A percentile compares a stretch with the other conserved stretches of the same genome.
These are phyloP conservation scores for Limonium bicolor DNA, from an alignment of 148 eudicot genomes.

Conservation along the genomic window DNA sequence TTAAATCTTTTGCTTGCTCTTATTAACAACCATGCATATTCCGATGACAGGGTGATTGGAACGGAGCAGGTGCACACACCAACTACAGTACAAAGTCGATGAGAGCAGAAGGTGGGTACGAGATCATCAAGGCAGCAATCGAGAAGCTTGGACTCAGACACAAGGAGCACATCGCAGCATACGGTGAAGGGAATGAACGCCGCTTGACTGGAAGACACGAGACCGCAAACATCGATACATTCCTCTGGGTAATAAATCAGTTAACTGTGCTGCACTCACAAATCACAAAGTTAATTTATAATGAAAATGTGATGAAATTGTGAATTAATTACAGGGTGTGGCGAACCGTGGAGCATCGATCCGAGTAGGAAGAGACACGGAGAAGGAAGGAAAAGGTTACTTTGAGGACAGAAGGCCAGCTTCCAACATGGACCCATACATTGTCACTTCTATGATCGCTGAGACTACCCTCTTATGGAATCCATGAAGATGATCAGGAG, in stretches of 20 bases:
- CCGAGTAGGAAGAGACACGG: slow-evolving; percentile 49
- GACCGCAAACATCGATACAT: slow-evolving; percentile 36
- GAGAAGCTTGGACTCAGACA: slow-evolving; percentile 35
- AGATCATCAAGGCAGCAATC: slow-evolving; percentile 32
- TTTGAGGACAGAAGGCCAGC: slow-evolving; percentile 33
- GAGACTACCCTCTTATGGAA: slow-evolving; percentile 26
- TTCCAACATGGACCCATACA: slow-evolving; percentile 31
- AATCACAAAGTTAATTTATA: too few relatives aligned
- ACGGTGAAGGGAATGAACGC: slow-evolving; percentile 56
- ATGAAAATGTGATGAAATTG: not conserved
- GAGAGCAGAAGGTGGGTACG: slow-evolving; percentile 29
- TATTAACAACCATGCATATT: not conserved
- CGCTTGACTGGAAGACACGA: slow-evolving; percentile 51
- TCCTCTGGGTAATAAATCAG: slow-evolving; percentile 34
- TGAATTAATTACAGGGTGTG: slow-evolving; percentile 32
- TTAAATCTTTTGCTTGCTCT: not conserved
- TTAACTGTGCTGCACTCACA: too few relatives aligned
- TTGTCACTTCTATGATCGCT: slow-evolving; percentile 28
- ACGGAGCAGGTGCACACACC: slow-evolving; percentile 72
- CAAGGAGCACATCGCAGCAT: slow-evolving; percentile 39
- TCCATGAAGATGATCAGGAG: too few relatives aligned
- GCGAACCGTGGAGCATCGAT: slow-evolving; percentile 55
- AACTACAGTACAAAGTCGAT: slow-evolving; percentile 46
- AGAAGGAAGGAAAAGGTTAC: slow-evolving; percentile 42
- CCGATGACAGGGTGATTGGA: slow-evolving; percentile 46